phyloP scores from a whole-genome alignment of 305 asterid species.

The Fraxinus dipetala region DNA sequence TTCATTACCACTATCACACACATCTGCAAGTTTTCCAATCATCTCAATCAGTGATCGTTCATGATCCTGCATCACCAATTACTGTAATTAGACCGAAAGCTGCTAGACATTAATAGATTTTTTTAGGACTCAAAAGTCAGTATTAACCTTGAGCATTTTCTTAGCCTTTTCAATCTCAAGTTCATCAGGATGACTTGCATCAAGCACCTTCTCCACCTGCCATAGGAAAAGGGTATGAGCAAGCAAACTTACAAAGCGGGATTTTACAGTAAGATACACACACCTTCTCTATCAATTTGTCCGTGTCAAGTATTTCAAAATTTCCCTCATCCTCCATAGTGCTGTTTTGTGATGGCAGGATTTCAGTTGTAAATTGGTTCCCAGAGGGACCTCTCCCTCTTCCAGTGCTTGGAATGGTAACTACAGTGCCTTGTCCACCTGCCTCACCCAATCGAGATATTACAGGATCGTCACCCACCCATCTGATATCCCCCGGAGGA shows the following conservation, averaged over 20 bases:
- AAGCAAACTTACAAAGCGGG: constrained; percentile 2
- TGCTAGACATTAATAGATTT: constrained; percentile 5
- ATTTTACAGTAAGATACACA: constrained; percentile 2
- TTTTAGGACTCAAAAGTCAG: not conserved
- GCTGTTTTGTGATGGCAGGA: constrained; percentile 52
- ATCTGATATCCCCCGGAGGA: constrained; percentile 72
- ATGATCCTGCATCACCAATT: constrained; percentile 72
- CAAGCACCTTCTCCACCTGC: constrained; percentile 91
- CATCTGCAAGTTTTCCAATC: constrained; percentile 75
- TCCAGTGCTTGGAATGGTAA: constrained; percentile 40
- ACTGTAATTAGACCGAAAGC: constrained; percentile 17
- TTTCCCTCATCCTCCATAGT: constrained; percentile 41
- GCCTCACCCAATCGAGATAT: constrained; percentile 48
- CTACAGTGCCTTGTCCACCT: constrained; percentile 30
- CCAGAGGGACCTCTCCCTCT: constrained; percentile 52
- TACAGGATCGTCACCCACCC: constrained; percentile 84
- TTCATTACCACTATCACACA: constrained; percentile 67
- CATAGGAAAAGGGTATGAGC: constrained; percentile 14
- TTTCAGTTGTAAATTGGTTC: constrained; percentile 46
- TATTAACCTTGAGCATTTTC: constrained; percentile 79
- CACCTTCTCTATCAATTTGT: constrained; percentile 83
- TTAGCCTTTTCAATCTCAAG: constrained; percentile 83
- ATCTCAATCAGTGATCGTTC: constrained; percentile 77
- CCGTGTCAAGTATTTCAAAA: constrained; percentile 83
- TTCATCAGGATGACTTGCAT: constrained; percentile 75